Conservation (phyloP, 176 grass and related monocot genomes). For the Areca catechu region DNA sequence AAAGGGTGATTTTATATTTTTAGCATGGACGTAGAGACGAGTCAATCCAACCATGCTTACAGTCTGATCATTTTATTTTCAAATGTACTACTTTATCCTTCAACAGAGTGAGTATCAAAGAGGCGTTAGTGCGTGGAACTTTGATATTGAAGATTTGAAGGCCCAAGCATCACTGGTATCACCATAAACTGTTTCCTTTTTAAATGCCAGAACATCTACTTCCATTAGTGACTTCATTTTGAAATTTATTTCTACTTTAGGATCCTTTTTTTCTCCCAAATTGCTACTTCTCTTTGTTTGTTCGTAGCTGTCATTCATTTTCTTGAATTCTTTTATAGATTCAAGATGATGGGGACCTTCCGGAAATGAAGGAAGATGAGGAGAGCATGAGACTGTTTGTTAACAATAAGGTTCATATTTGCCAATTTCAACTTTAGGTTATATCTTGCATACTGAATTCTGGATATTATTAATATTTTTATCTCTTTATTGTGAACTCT, state of each 20-base stretch:
- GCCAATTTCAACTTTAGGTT: no score
- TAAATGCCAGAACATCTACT: no score
- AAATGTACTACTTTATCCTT: background rate
- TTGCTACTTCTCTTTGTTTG: background rate
- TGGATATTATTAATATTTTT: no score
- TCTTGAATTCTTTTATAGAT: slow-evolving; percentile 36
- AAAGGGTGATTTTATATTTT: no score
- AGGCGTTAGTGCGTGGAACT: slow-evolving; percentile 98
- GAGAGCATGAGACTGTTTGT: slow-evolving; percentile 39
- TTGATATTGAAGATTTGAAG: slow-evolving; percentile 99
- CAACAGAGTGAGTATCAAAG: slow-evolving; percentile 95
- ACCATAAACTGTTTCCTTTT: background rate
- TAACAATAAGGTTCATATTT: slow-evolving; percentile 45
- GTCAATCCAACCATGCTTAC: no score
- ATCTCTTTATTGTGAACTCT: no score
- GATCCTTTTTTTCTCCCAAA: background rate
- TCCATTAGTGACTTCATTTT: no score
- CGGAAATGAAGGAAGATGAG: slow-evolving; percentile 91
- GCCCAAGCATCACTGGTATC: slow-evolving; percentile 92
- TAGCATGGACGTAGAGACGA: no score
- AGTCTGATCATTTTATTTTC: no score
- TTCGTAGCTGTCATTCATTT: slow-evolving; percentile 20
- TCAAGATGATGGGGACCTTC: slow-evolving; percentile 57
- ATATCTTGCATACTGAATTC: no score
- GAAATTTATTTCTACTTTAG: background rate